A percentile compares a stretch with the other conserved stretches of the same genome.
These are phyloP conservation scores for Corymbia citriodora DNA, from an alignment of 441 rosid species.

Conservation along the genomic window DNA sequence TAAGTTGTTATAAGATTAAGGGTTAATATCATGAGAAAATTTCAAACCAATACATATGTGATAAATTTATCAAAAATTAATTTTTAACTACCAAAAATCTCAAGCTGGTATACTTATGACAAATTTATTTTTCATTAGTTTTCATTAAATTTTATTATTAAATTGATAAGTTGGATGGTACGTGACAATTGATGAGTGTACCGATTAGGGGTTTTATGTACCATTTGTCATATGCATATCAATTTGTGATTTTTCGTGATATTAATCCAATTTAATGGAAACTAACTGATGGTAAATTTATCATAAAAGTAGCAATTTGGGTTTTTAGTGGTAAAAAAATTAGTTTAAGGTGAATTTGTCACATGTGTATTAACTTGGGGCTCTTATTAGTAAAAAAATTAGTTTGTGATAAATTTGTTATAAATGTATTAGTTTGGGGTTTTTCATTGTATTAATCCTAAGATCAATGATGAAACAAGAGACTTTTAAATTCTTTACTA, in stretches of 20 bases:
- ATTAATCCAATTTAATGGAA: too few species aligned
- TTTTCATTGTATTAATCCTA: neutral
- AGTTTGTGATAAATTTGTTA: neutral
- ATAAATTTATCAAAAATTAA: too few species aligned
- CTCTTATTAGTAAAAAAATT: accelerated
- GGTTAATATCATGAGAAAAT: too few species aligned
- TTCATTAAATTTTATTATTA: too few species aligned
- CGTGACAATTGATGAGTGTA: too few species aligned
- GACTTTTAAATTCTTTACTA: neutral
- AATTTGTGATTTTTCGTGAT: accelerated
- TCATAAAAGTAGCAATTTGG: neutral
- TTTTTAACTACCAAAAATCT: too few species aligned
- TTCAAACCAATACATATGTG: accelerated
- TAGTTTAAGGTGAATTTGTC: neutral
- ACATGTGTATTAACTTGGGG: accelerated
- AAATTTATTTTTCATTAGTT: too few species aligned
- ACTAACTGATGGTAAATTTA: too few species aligned
- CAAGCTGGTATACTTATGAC: accelerated
- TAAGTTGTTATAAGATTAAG: neutral
- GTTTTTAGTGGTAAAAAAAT: neutral
- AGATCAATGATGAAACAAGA: neutral
- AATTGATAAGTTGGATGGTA: too few species aligned
- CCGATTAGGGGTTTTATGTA: too few species aligned
- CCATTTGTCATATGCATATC: accelerated
- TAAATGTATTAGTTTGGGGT: accelerated